Evolutionary conservation across 2,329 filamentous ascomycete genomes (phyloP).

Genomic region (Ascomycota sp.): DNA sequence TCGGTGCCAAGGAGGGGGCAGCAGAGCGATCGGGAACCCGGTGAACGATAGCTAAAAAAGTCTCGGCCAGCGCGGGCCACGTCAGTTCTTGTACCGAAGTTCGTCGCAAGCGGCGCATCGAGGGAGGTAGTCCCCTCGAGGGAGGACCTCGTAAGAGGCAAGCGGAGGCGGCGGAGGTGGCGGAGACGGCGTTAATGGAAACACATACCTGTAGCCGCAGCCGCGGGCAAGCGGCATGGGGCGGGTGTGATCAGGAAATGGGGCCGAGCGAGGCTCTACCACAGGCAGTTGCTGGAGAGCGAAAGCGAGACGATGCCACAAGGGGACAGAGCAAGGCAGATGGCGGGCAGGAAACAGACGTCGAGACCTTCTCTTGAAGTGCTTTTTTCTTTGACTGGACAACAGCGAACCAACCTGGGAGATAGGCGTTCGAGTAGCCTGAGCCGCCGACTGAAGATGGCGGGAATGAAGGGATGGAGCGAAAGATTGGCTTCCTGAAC

Average conservation of each 20-base stretch:
- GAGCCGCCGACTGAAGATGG: slow-evolving; percentile 1
- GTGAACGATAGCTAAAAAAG: slow-evolving; percentile 2
- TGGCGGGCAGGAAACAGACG: background rate
- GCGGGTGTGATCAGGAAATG: background rate
- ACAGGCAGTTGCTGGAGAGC: background rate
- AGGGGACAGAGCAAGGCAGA: background rate
- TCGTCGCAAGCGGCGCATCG: background rate
- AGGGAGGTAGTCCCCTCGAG: slow-evolving; percentile 1
- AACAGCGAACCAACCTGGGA: background rate
- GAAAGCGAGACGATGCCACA: background rate
- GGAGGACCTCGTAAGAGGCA: background rate
- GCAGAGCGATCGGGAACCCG: background rate
- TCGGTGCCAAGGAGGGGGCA: background rate
- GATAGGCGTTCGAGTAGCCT: background rate
- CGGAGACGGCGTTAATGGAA: slow-evolving; percentile 3
- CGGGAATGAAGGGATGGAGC: slow-evolving; percentile 1
- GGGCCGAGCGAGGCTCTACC: background rate
- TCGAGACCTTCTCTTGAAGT: background rate
- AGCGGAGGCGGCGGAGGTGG: slow-evolving; percentile 1
- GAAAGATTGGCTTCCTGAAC: background rate
- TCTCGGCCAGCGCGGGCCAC: slow-evolving; percentile 1
- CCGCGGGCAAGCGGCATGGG: slow-evolving; percentile 3
- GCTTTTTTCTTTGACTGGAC: background rate
- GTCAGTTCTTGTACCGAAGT: slow-evolving; percentile 3
- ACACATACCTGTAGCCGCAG: slow-evolving; percentile 3